Percentiles rank a stretch among this genome's conserved stretches.
Conservation (phyloP, 169 alveolate genomes). For the Plasmodium inui region DNA sequence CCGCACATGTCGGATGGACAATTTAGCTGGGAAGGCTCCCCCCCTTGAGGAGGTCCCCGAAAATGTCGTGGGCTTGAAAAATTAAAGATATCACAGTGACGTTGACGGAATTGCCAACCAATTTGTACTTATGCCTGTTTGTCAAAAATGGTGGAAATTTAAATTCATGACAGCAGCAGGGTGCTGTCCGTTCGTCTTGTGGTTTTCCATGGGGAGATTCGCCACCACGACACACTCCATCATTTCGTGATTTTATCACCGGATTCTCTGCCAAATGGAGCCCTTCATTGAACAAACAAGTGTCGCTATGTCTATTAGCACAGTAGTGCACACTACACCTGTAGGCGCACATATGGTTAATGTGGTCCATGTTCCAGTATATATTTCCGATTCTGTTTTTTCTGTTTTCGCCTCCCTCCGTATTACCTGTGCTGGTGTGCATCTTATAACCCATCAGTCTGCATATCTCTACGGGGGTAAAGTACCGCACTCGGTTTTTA, state of each 20-base stretch:
- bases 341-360: conserved; percentile 65
- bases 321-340: conserved; percentile 37
- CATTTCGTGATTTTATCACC: neutral
- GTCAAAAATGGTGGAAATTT: conserved; percentile 53
- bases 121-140: conserved; percentile 56
- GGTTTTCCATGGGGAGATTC: neutral
- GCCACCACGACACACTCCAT: neutral
- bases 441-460: conserved; percentile 73
- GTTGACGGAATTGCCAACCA: conserved; percentile 73
- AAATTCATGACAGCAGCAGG: conserved; percentile 56
- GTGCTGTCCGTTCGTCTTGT: neutral
- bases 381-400: conserved; percentile 59
- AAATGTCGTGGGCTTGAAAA: conserved; percentile 51
- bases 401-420: neutral
- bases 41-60: conserved; percentile 6
- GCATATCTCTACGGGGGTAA: conserved; percentile 70
- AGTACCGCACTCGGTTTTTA: conserved; percentile 50
- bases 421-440: conserved; percentile 15
- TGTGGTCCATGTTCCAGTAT: conserved; percentile 69
- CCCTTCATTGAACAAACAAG: conserved; percentile 13
- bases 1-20: neutral
- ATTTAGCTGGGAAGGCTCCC: neutral
- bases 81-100: conserved; percentile 49
- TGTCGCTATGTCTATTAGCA: neutral
- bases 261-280: neutral